Percentiles rank a stretch among this genome's conserved stretches.
phyloP scores from a whole-genome alignment of 1,139 yeast species.

The Yamadazyma friedrichii region DNA sequence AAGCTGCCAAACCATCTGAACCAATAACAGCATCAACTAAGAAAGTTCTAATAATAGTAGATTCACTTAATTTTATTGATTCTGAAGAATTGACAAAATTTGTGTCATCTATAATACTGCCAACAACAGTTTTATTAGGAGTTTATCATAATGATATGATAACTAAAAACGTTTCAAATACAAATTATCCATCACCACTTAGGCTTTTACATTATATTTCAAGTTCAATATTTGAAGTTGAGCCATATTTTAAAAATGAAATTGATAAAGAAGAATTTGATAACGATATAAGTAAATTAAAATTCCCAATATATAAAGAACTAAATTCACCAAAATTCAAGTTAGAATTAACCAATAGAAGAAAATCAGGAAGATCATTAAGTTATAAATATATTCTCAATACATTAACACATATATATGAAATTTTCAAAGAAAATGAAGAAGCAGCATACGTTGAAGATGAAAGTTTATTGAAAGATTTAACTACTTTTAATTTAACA shows the following conservation, averaged over 20 bases:
- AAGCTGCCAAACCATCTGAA: conserved; percentile 6
- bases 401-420: conserved; percentile 49
- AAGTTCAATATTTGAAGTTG: conserved; percentile 62
- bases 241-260: conserved; percentile 33
- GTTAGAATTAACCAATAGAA: conserved; percentile 59
- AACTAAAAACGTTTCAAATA: conserved; percentile 7
- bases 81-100: conserved; percentile 49
- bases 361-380: conserved; percentile 82
- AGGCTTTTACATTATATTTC: conserved; percentile 64
- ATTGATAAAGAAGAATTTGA: conserved; percentile 49
- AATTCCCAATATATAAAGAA: conserved; percentile 44
- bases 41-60: conserved; percentile 53
- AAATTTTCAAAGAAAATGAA: conserved; percentile 29
- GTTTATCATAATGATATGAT: conserved; percentile 54
- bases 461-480: conserved; percentile 55
- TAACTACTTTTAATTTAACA: conserved; percentile 84
- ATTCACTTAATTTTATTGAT: conserved; percentile 63
- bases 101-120: conserved; percentile 54
- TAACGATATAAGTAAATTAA: conserved; percentile 36
- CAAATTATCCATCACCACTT: conserved; percentile 51
- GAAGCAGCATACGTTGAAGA: conserved; percentile 29
- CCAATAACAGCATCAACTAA: conserved; percentile 6
- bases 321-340: conserved; percentile 49
- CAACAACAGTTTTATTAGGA: conserved; percentile 55
- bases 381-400: conserved; percentile 56